Conservation (phyloP, 2,329 filamentous ascomycete genomes). For the Ascochyta pisi region DNA sequence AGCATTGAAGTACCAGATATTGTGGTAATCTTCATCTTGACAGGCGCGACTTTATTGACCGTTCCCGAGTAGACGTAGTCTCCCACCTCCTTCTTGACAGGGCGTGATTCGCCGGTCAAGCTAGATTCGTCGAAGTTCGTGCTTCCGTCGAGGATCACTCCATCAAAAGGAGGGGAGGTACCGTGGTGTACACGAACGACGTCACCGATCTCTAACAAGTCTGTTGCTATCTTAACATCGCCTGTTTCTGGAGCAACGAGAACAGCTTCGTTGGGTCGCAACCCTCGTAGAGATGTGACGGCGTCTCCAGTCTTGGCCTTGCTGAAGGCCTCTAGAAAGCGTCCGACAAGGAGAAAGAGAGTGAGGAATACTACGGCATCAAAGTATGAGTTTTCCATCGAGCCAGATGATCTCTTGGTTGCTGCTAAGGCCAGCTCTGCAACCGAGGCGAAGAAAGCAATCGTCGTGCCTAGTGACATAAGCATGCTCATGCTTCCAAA, state of each 20-base stretch:
- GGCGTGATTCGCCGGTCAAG: conserved; percentile 78
- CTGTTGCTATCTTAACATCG: conserved; percentile 62
- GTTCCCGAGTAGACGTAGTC: conserved; percentile 76
- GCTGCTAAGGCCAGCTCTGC: conserved; percentile 72
- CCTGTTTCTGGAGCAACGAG: conserved; percentile 62
- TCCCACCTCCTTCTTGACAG: conserved; percentile 67
- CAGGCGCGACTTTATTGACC: conserved; percentile 70
- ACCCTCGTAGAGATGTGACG: conserved; percentile 76
- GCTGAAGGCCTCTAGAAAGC: conserved; percentile 86
- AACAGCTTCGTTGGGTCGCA: conserved; percentile 78
- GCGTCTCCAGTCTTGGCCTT: conserved; percentile 90
- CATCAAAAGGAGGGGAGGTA: conserved; percentile 84
- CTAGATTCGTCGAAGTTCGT: conserved; percentile 87
- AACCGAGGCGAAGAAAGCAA: conserved; percentile 85
- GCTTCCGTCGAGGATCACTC: conserved; percentile 63
- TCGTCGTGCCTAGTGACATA: conserved; percentile 85
- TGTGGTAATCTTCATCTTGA: conserved; percentile 70
- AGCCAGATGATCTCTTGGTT: conserved; percentile 45
- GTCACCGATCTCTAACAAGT: conserved; percentile 66
- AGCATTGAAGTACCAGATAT: conserved; percentile 75
- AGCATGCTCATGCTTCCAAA: conserved; percentile 98
- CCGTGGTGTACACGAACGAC: conserved; percentile 77
- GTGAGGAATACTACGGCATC: conserved; percentile 93
- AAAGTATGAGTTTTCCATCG: conserved; percentile 68
- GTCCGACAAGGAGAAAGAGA: conserved; percentile 77